A percentile compares a stretch with the other conserved stretches of the same genome.
These are phyloP conservation scores for Trichosanthes cucumerina DNA, from an alignment of 306 rosid species.

Conservation along the genomic window DNA sequence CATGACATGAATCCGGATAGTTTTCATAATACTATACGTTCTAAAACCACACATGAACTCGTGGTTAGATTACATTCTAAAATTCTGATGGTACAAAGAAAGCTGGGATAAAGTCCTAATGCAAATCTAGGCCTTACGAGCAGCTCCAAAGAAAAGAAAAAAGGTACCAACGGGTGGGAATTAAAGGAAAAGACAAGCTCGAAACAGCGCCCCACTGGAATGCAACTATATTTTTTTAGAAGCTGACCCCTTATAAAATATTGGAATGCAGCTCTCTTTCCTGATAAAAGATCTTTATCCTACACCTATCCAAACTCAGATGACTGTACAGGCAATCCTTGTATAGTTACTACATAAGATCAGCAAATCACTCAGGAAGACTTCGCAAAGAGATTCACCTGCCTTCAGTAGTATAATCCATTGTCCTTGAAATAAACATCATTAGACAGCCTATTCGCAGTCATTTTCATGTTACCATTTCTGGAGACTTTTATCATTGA, in stretches of 20 bases:
- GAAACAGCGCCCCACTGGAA: conserved; percentile 1
- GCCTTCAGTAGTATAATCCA: conserved; percentile 40
- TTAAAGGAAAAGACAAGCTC: neutral
- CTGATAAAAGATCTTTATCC: conserved; percentile 23
- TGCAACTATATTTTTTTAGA: neutral
- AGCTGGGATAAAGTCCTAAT: neutral
- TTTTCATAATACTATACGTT: neutral
- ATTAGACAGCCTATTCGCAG: conserved; percentile 25
- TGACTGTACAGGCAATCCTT: conserved; percentile 40
- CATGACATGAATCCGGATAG: neutral
- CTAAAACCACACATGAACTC: neutral
- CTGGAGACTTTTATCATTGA: conserved; percentile 23
- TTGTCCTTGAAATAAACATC: conserved; percentile 35
- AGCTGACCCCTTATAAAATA: conserved; percentile 48
- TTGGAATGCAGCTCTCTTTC: conserved; percentile 34
- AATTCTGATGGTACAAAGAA: neutral
- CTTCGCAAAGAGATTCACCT: neutral
- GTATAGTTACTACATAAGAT: conserved; percentile 9
- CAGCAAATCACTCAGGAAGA: conserved; percentile 2
- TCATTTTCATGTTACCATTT: conserved; percentile 26
- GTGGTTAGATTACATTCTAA: neutral
- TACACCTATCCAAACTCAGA: conserved; percentile 32
- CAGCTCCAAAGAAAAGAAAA: no score
- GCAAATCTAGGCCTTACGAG: neutral
- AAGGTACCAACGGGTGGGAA: neutral